Conservation (phyloP, 345 rosid species). For the Citropsis articulata region DNA sequence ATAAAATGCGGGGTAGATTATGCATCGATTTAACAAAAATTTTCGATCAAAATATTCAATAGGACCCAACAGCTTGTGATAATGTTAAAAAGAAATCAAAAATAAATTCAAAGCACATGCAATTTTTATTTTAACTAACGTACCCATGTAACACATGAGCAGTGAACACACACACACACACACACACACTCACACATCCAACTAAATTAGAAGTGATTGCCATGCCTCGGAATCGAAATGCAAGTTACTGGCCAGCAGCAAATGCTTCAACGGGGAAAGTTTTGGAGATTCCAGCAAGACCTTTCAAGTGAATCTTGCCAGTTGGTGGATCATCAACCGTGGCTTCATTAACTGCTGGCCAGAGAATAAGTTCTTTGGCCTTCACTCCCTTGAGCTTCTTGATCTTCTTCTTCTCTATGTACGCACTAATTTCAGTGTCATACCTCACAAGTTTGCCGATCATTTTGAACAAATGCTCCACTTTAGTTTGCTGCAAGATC, state of each 20-base stretch:
- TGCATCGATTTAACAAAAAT: too few relatives aligned
- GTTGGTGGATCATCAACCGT: slow-evolving; percentile 28
- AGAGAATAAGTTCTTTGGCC: slow-evolving; percentile 59
- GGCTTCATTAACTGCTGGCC: slow-evolving; percentile 51
- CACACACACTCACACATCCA: too few relatives aligned
- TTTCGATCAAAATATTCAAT: too few relatives aligned
- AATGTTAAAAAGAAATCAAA: too few relatives aligned
- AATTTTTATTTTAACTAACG: too few relatives aligned
- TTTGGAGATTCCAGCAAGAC: slow-evolving; percentile 58
- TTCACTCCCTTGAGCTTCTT: slow-evolving; percentile 58
- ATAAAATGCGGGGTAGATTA: too few relatives aligned
- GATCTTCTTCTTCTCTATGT: slow-evolving; percentile 33
- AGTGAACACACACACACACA: too few relatives aligned
- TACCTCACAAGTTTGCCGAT: slow-evolving; percentile 42
- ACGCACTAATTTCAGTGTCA: slow-evolving; percentile 33
- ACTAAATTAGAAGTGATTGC: too few relatives aligned
- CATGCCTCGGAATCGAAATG: too few relatives aligned
- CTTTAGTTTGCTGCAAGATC: slow-evolving; percentile 44
- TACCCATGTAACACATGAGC: too few relatives aligned
- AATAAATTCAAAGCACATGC: too few relatives aligned
- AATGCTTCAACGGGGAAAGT: slow-evolving; percentile 49
- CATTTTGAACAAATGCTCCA: slow-evolving; percentile 48
- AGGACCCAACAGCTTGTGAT: too few relatives aligned
- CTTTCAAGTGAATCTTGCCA: slow-evolving; percentile 50
- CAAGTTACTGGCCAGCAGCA: slow-evolving; percentile 23